These are phyloP conservation scores for Geotrichum carabidarum DNA, from an alignment of 1,139 yeast species.

Conservation along the genomic window DNA sequence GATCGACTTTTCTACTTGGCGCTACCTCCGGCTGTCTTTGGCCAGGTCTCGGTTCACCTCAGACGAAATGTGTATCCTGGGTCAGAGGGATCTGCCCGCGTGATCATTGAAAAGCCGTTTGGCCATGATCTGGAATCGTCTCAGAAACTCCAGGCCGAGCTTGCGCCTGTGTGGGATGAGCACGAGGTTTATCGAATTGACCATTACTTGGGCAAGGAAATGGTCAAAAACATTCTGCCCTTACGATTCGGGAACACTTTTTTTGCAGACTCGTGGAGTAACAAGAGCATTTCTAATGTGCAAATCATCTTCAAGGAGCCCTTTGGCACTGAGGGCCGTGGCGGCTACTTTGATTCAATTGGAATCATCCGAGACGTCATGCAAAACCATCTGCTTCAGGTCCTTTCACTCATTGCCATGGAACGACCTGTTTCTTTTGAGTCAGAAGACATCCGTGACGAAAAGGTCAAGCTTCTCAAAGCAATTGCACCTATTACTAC, in stretches of 20 bases:
- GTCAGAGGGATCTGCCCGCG: conserved; percentile 61
- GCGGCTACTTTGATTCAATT: conserved; percentile 91
- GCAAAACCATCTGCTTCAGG: conserved; percentile 95
- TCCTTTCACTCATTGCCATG: conserved; percentile 86
- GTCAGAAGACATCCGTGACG: conserved; percentile 93
- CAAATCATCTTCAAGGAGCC: conserved; percentile 93
- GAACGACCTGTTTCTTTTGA: conserved; percentile 87
- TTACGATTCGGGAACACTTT: conserved; percentile 86
- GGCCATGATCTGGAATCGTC: conserved; percentile 85
- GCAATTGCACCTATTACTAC: conserved; percentile 66
- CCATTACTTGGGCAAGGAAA: conserved; percentile 94
- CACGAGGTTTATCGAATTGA: conserved; percentile 93
- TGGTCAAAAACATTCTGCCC: conserved; percentile 89
- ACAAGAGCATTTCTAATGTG: conserved; percentile 65
- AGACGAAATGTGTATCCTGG: conserved; percentile 63
- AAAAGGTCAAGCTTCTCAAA: conserved; percentile 86
- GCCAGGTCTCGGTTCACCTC: conserved; percentile 67
- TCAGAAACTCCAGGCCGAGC: conserved; percentile 64
- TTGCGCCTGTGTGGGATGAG: conserved; percentile 84
- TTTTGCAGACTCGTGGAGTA: conserved; percentile 82
- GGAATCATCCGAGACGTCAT: conserved; percentile 97
- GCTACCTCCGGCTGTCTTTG: conserved; percentile 88
- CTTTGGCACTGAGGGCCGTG: conserved; percentile 97
- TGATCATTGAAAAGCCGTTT: conserved; percentile 95
- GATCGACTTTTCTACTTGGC: conserved; percentile 84